Evolutionary conservation across 1,139 yeast genomes (phyloP).

Genomic region (Pneumocystis jirovecii): DNA sequence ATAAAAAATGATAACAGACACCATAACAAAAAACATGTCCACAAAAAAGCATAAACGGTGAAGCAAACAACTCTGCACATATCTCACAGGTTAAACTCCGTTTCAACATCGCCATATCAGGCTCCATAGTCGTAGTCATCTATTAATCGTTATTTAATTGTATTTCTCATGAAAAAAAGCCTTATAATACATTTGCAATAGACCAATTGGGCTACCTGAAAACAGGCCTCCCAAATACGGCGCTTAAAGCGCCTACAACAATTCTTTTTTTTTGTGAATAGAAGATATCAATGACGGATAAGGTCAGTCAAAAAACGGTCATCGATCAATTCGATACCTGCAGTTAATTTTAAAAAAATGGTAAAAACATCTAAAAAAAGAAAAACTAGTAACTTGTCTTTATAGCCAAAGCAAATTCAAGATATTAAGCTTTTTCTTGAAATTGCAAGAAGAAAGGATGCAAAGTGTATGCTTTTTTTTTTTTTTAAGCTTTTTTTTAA

Average conservation of each 20-base stretch:
- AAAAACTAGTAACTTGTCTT: background rate
- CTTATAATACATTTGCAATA: background rate
- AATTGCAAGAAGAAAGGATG: conserved; percentile 89
- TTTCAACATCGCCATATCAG: background rate
- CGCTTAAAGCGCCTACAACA: background rate
- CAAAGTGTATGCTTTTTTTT: conserved; percentile 29
- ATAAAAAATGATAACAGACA: background rate
- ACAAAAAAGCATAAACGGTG: conserved; percentile 5
- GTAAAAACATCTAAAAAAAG: background rate
- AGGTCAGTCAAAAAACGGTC: background rate
- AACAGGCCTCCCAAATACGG: background rate
- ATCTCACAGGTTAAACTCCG: conserved; percentile 5
- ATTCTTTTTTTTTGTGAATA: background rate
- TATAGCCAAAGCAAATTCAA: conserved; percentile 23
- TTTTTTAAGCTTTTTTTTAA: background rate
- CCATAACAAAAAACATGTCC: conserved; percentile 9
- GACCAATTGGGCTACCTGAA: background rate
- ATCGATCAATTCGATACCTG: background rate
- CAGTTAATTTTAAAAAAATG: background rate
- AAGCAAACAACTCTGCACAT: conserved; percentile 6
- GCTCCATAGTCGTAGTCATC: background rate
- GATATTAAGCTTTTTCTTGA: conserved; percentile 97
- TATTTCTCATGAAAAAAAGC: background rate
- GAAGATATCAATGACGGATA: too few relatives aligned
- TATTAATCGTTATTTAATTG: background rate